Evolutionary conservation across 1,139 yeast genomes (phyloP).

Genomic region (Hyphopichia buzzinii): DNA sequence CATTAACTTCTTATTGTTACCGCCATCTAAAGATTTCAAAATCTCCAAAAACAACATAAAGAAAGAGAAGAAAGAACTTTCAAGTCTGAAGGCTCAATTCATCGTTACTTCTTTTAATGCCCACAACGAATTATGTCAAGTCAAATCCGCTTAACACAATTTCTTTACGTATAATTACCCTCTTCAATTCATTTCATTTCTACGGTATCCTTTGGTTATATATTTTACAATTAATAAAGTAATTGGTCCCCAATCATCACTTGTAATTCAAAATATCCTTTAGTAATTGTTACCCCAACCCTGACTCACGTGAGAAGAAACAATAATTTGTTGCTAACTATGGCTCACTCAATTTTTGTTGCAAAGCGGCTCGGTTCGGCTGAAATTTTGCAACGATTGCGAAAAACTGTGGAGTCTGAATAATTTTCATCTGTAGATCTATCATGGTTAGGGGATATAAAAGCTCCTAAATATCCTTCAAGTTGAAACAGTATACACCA

Average conservation of each 20-base stretch:
- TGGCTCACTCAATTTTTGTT: not conserved
- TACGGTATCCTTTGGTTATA: no score
- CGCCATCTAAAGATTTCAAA: conserved; percentile 4
- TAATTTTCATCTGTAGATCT: no score
- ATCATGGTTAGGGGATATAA: no score
- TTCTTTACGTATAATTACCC: not conserved
- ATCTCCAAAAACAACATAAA: conserved; percentile 3
- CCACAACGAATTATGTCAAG: conserved; percentile 26
- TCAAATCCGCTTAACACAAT: conserved; percentile 4
- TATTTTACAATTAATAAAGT: no score
- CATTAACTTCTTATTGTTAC: conserved; percentile 4
- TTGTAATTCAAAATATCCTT: no score
- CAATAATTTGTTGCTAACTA: not conserved
- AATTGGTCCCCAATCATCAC: no score
- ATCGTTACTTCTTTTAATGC: conserved; percentile 26
- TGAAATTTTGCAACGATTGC: not conserved
- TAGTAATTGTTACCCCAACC: no score
- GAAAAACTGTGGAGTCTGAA: conserved; percentile 5
- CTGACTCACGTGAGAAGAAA: no score
- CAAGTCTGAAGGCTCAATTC: conserved; percentile 9
- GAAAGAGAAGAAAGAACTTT: not conserved
- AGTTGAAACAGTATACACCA: not conserved
- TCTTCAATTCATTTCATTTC: not conserved
- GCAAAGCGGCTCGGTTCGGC: conserved; percentile 2
- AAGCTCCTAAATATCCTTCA: no score